phyloP scores from a whole-genome alignment of 441 rosid genomes.

The Pelargonium australe region DNA sequence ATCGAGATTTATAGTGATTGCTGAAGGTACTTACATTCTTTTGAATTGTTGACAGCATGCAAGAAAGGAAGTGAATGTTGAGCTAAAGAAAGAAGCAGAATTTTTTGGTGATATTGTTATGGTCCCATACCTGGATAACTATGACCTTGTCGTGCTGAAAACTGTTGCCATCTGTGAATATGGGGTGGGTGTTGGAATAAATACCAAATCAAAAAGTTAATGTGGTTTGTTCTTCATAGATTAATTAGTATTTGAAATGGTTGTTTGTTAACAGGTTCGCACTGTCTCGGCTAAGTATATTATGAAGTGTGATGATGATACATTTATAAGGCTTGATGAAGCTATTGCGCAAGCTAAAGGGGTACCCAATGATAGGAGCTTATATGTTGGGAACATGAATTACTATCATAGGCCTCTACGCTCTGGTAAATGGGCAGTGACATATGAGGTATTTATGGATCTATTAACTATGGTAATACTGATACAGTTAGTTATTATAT shows the following conservation, averaged over 20 bases:
- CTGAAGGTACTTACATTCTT: neutral
- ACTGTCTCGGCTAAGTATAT: conserved; percentile 1
- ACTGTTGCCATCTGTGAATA: conserved; percentile 5
- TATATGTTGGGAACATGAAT: neutral
- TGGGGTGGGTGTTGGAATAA: conserved; percentile 1
- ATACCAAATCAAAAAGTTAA: neutral
- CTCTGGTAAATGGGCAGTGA: conserved; percentile 6
- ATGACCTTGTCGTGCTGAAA: conserved; percentile 6
- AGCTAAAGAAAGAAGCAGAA: conserved; percentile 1
- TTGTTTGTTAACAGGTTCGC: conserved; percentile 1
- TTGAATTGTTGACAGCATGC: neutral
- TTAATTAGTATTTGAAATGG: neutral
- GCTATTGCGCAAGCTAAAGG: neutral
- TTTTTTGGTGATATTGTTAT: conserved; percentile 3
- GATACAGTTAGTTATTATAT: too few relatives aligned
- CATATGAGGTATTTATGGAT: neutral
- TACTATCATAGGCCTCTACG: conserved; percentile 2
- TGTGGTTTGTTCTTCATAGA: neutral
- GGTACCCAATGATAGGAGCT: neutral
- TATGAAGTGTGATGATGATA: neutral
- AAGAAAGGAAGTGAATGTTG: conserved; percentile 5
- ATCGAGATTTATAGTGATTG: neutral
- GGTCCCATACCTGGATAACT: conserved; percentile 4
- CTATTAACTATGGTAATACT: neutral
- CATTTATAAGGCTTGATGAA: neutral